phyloP scores from a whole-genome alignment of 2,329 filamentous ascomycete species.

The Exophiala spinifera region DNA sequence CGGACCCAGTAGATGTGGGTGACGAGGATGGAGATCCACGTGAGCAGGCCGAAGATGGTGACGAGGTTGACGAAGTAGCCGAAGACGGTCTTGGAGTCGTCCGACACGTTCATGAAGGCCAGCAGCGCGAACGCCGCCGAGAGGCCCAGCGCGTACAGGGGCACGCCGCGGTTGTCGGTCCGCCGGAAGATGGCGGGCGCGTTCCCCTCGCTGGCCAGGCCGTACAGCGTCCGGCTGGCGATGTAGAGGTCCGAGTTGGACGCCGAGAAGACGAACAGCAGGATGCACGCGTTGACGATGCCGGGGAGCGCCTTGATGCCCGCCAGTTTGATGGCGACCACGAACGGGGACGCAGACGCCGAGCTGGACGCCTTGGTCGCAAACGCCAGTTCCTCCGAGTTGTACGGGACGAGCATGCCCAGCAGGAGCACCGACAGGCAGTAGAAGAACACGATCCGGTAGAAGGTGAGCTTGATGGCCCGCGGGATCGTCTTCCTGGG shows the following conservation, averaged over 20 bases:
- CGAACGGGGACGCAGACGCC: conserved; percentile 60
- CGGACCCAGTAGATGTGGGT: conserved; percentile 66
- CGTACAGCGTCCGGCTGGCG: conserved; percentile 59
- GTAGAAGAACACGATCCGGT: conserved; percentile 79
- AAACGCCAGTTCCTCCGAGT: conserved; percentile 60
- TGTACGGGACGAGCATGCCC: conserved; percentile 73
- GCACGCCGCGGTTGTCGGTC: conserved; percentile 70
- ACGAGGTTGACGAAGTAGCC: conserved; percentile 65
- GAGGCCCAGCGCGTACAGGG: conserved; percentile 61
- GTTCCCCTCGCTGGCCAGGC: conserved; percentile 67
- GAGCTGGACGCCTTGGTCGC: conserved; percentile 45
- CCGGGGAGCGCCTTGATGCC: conserved; percentile 54
- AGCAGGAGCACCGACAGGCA: conserved; percentile 69
- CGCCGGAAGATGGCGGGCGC: conserved; percentile 69
- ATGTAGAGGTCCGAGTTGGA: conserved; percentile 58
- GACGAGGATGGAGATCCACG: conserved; percentile 66
- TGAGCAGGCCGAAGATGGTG: conserved; percentile 62
- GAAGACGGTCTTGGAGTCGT: conserved; percentile 58
- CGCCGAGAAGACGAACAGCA: conserved; percentile 56
- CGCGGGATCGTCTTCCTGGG: conserved; percentile 72
- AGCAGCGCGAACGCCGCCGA: conserved; percentile 63
- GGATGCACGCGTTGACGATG: conserved; percentile 58
- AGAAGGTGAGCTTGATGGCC: conserved; percentile 77
- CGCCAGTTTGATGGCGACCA: conserved; percentile 60
- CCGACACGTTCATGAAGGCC: conserved; percentile 64